Conservation (phyloP, 1,139 yeast genomes). For the Diutina siamensis region DNA sequence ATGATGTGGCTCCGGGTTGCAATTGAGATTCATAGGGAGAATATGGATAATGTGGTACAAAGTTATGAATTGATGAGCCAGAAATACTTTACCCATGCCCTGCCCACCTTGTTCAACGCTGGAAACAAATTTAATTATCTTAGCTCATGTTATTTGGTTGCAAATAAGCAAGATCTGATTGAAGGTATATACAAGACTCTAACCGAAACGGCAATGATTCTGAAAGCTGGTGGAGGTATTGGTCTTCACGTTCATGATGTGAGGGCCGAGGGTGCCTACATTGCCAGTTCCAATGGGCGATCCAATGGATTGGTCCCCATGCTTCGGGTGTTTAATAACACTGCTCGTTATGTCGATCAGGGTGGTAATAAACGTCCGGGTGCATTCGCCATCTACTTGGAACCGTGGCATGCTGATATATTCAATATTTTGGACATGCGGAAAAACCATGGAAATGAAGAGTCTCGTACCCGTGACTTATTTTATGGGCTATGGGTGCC, state of each 20-base stretch:
- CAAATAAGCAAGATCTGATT: conserved; percentile 77
- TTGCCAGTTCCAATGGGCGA: conserved; percentile 84
- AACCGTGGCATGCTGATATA: conserved; percentile 88
- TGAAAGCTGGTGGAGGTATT: conserved; percentile 87
- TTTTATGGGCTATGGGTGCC: conserved; percentile 92
- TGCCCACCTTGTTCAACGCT: conserved; percentile 83
- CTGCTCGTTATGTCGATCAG: conserved; percentile 88
- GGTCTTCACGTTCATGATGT: conserved; percentile 79
- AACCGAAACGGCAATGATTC: conserved; percentile 76
- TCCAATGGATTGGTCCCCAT: conserved; percentile 84
- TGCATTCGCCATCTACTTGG: conserved; percentile 79
- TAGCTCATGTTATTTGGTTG: conserved; percentile 82
- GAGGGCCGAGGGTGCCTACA: conserved; percentile 76
- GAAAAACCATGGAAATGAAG: conserved; percentile 88
- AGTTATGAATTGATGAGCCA: conserved; percentile 78
- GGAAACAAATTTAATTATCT: conserved; percentile 82
- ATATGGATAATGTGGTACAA: conserved; percentile 61
- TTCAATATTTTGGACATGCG: conserved; percentile 76
- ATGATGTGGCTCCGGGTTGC: conserved; percentile 86
- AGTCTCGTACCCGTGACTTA: conserved; percentile 78
- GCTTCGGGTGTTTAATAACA: conserved; percentile 83
- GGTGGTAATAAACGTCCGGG: conserved; percentile 95
- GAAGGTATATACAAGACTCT: conserved; percentile 85
- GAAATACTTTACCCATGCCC: conserved; percentile 78
- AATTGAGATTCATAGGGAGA: conserved; percentile 73